Base-by-base conservation (phyloP, 345 rosid genomes). In the Boechera divaricarpa region DNA sequence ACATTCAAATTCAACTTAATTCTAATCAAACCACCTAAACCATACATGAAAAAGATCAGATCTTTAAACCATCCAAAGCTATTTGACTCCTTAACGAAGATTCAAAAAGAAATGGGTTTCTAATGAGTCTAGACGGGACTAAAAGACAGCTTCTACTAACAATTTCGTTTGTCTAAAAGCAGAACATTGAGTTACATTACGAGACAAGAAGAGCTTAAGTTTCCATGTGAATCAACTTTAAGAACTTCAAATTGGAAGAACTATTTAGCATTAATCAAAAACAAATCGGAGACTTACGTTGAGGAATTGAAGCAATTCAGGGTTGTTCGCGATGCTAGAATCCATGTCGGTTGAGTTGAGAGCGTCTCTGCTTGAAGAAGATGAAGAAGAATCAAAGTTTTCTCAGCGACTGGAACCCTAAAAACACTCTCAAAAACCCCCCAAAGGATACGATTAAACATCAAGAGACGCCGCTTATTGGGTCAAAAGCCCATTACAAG, bases 261-360 rank as follows among this genome's bases (percentile, higher is more conserved):
- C 24, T 15, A 49, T 45, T n/a, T 47, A 66, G 24, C 5, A 12
- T 18, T 8, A 0, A n/a, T 0, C 5, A 18, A 33, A 52, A 16
- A 0, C 33, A 15, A 60, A 31, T 70, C 13, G 63, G 28, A 45
- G 42, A 70, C 88, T 72, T 82, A 91, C 97, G 28, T 41, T 74
- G 71, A 91, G 85, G 49, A 89, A 84, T 31, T 78, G 86, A 77
- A 88, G 83, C 82, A 91, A 31, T 82, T 89, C 90, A 31, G 89
- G 72, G 12, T 86, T 83, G 39, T 75, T 69, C 21, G 81, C 73
- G 3, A 59, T 10, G 9, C 79, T 76, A 12, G 82, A 39, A 81
- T 87, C 88, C 90, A 87, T 87, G 67, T 10, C 66, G 15, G 12
- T 44, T 63, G 59, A 32, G 9, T 26, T 44, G 44, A 32, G 18